phyloP scores from a whole-genome alignment of 345 rosid species.

The Hibiscus mutabilis region DNA sequence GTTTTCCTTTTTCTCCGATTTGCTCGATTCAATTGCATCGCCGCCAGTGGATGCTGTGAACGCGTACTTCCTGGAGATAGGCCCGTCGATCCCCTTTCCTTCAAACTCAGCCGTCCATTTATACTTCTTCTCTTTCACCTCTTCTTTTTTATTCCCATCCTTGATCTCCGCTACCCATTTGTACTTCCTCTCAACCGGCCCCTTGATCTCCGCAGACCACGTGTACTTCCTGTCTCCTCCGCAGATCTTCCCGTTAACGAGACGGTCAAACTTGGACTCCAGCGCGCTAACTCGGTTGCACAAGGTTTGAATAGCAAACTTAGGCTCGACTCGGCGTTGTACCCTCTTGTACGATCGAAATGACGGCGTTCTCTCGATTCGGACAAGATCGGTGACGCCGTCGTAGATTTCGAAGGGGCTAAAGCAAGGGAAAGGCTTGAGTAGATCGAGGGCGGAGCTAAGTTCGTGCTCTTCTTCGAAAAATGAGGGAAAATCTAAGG shows the following conservation, averaged over 20 bases:
- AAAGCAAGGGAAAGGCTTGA: slow-evolving; percentile 22
- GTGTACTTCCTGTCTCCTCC: slow-evolving; percentile 66
- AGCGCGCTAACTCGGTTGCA: slow-evolving; percentile 55
- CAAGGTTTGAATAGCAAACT: slow-evolving; percentile 36
- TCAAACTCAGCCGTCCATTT: slow-evolving; percentile 78
- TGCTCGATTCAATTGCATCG: slow-evolving; percentile 29
- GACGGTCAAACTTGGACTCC: slow-evolving; percentile 62
- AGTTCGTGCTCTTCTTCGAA: slow-evolving; percentile 24
- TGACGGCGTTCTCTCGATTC: slow-evolving; percentile 37
- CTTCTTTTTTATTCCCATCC: slow-evolving; percentile 24
- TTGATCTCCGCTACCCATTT: slow-evolving; percentile 64
- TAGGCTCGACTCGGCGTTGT: slow-evolving; percentile 33
- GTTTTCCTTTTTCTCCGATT: slow-evolving; percentile 33
- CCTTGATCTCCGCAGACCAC: slow-evolving; percentile 71
- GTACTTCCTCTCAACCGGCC: slow-evolving; percentile 59
- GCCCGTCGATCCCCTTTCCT: slow-evolving; percentile 49
- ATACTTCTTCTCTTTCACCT: slow-evolving; percentile 38
- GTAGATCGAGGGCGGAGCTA: slow-evolving; percentile 35
- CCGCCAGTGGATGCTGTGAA: slow-evolving; percentile 57
- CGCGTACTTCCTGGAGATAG: slow-evolving; percentile 43
- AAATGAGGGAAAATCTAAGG: slow-evolving; percentile 26
- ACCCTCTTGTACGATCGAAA: slow-evolving; percentile 42
- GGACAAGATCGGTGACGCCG: slow-evolving; percentile 53
- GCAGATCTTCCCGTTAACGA: slow-evolving; percentile 23
- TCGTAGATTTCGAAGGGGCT: slow-evolving; percentile 40